A percentile compares a stretch with the other conserved stretches of the same genome.
phyloP scores from a whole-genome alignment of 352 stramenopile genomes.

The Phytophthora syringae region DNA sequence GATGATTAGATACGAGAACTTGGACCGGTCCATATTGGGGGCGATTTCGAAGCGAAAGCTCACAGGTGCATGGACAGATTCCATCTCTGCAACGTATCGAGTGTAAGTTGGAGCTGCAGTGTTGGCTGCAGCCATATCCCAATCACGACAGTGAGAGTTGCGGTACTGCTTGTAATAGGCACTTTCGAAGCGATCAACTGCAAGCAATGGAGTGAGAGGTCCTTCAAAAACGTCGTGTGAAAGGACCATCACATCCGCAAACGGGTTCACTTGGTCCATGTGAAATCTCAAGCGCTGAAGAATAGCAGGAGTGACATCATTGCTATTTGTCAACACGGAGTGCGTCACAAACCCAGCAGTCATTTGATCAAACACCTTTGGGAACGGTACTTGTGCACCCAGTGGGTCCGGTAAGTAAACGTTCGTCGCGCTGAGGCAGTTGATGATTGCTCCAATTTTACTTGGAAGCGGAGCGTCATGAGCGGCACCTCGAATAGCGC shows the following conservation, averaged over 20 bases:
- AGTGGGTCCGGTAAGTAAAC: slow-evolving; percentile 58
- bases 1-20: slow-evolving; percentile 58
- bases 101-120: slow-evolving; percentile 9
- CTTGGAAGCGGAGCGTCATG: slow-evolving; percentile 22
- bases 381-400: slow-evolving; percentile 46
- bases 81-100: slow-evolving; percentile 42
- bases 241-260: slow-evolving; percentile 74
- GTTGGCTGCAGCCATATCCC: slow-evolving; percentile 27
- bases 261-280: slow-evolving; percentile 74
- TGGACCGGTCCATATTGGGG: slow-evolving; percentile 54
- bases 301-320: slow-evolving; percentile 42
- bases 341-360: slow-evolving; percentile 67
- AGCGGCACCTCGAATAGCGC: slow-evolving; percentile 43
- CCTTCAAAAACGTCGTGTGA: slow-evolving; percentile 71
- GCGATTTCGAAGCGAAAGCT: slow-evolving; percentile 57
- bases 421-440: slow-evolving; percentile 60
- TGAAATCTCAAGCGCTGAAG: slow-evolving; percentile 67
- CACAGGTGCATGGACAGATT: slow-evolving; percentile 29
- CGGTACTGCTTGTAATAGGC: slow-evolving; percentile 65
- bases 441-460: slow-evolving; percentile 58
- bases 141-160: slow-evolving; percentile 49
- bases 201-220: slow-evolving; percentile 56
- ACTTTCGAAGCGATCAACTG: slow-evolving; percentile 64
- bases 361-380: slow-evolving; percentile 77
- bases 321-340: slow-evolving; percentile 61